Evolutionary conservation across 1,284 basidiomycete species (phyloP), one percentile per base, ranked within the genome.

Genomic region (Cystobasidiaceae sp.): DNA sequence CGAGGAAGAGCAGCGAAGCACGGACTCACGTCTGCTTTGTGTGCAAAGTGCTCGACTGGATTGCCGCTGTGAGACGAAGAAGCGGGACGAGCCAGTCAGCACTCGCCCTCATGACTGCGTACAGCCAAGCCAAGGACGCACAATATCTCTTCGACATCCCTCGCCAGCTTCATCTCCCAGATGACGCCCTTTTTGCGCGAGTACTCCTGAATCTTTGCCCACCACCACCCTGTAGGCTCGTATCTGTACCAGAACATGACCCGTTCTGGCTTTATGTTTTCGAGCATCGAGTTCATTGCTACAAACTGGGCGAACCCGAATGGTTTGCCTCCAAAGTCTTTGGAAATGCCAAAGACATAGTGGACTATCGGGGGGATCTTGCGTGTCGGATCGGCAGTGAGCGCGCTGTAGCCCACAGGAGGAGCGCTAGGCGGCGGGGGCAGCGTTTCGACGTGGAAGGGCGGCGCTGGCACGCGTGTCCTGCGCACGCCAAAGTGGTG

Each of bases 1-100:
- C 19, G 11, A 13, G 3, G 4, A 27, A 59, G 30, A 19, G 23
- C 8, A n/a, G n/a, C 4, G 33, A n/a, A 33, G 17, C 15, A 4
- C 17, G 15, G n/a, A 34, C 60, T 52, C 41, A 62, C 60, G 66
- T 79, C 78, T 4, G 78, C 77, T 70, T 78, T 78, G 69, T 78
- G 77, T 2, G 78, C 78, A 56, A 73, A 78, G 32, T 72, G 71
- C 52, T 69, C 69, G 8, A 72, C 68, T 23, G 37, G 33, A 39
- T 71, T 73, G 13, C 75, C 78, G 61, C 64, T 62, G 48, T 33
- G n/a, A 25, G 8, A 13, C n/a, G 32, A 21, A 19, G 41, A 0
- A 2, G 9, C 9, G 8, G 43, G 28, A 15, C 30, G 56, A 19
- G 13, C 9, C 43, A 11, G 7, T 9, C n/a, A n/a, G n/a, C n/a